Evolutionary conservation across 2,329 filamentous ascomycete genomes (phyloP), one percentile per base, ranked within the genome.

Genomic region (Cladosporium halotolerans): DNA sequence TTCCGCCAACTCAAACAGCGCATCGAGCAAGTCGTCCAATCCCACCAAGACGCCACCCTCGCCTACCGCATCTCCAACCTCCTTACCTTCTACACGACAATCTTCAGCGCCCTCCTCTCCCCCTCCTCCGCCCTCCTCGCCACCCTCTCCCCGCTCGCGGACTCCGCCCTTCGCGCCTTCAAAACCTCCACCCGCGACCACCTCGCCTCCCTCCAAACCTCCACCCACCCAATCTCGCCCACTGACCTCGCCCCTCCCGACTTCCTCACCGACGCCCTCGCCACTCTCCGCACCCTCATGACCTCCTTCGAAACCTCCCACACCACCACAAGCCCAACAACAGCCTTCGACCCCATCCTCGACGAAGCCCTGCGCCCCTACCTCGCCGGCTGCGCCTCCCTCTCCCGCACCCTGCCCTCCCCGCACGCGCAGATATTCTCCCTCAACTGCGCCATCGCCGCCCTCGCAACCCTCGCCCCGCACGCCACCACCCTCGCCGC

Each of bases 41-140:
- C 87, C 56, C 92, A 96, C 67, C 91, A 96, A 62, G 91, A 97
- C 55, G 86, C 86, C 0, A 88, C 95, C 16, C 75, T 90, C 45
- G 85, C 89, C 33, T 99, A 96, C 74, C 93, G 90, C 67, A 83
- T 97, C 39, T 85, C 89, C 9, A 96, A 95, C 62, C 76, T 99
- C 1, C 78, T 97, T 40, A 84, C 82, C 39, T 99, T 99, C 71
- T 99, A 99, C 72, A 84, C 82, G 31, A 78, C 82, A 57, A 96
- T 91, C 1, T 96, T 97, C 67, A 74, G 82, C 13, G 92, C 86
- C 61, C 76, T 97, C 0, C 76, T 97, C 0, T 86, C 88, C 2
- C 62, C 77, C 2, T 77, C 84, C 9, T 88, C 89, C 0, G 76
- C 79, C 8, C 75, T 96, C 0, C 76, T 91, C 0, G 83, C 86